Base-by-base conservation (phyloP, 2,329 filamentous ascomycete genomes). In the Chrysoporthe cubensis region DNA sequence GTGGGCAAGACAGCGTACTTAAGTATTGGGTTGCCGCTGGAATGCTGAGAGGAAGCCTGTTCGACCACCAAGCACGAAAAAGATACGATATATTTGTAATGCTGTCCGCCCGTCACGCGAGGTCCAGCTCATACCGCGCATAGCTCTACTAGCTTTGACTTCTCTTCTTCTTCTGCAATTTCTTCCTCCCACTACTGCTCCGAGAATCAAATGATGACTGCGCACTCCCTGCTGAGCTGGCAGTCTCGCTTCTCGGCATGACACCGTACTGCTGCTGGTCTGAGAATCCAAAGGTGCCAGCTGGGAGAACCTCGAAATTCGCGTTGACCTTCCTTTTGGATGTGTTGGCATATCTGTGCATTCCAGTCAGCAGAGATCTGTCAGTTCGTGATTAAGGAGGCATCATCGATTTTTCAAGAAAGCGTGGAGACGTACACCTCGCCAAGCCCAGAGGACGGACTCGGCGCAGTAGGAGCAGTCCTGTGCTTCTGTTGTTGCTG, bases 291-390 rank as follows among this genome's bases (percentile, higher is more conserved):
- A 76, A 80, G 64, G 79, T 81, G 13, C 80, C 80, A 7, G 78
- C 79, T 14, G 79, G 79, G 11, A 81, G 69, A 11, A 82, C 72
- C 67, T 81, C 78, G 52, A 81, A 81, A 0, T 76, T 77, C 5
- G 76, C 72, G 70, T 81, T 80, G 34, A 80, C 77, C 61, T 75
- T 77, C n/a, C 80, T 73, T 5, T 75, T 68, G 16, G 69, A 67
- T 16, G 75, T 76, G 68, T 80, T 81, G 57, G 74, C 66, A 65
- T 79, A 76, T 21, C 68, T 70, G 13, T 14, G 14, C 3, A 9
- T 21, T 34, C 13, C 16, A 37, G 37, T 69, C 21, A 65, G 66
- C 44, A 26, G n/a, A 9, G 42, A 8, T 26, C n/a, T 32, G 26
- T 54, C 44, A 9, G 8, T 2, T 43, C 4, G 43, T 3, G 37